Base-by-base conservation (phyloP, 2,329 filamentous ascomycete genomes). In the Pyrenophora graminea region DNA sequence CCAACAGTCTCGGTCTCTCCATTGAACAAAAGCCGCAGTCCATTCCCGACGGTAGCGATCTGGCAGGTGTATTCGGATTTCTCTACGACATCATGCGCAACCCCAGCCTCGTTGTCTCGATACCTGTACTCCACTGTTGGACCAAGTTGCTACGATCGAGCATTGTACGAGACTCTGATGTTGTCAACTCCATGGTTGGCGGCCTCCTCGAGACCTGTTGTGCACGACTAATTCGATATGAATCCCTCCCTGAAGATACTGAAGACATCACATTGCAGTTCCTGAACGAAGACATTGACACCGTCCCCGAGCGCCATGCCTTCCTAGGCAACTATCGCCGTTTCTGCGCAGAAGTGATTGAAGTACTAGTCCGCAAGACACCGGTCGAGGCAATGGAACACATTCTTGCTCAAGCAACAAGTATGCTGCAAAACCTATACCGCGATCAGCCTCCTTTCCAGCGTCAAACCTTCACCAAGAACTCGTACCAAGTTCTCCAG, bases 251-350 rank as follows among this genome's bases (percentile, higher is more conserved):
- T 0, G 86, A 93, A 57, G 89, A 96, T 56, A 88, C 87, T 0
- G 84, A 90, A 39, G 87, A 97, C 62, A 82, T 89, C 2, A 92
- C 89, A 0, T 83, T 91, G 51, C 78, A 90, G 9, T 94, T 96
- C 60, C 80, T 99, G 1, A 81, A 91, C 64, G 92, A 97, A 67
- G 94, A 99, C 68, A 95, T 96, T 48, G 94, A 99, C 67, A 97
- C 93, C 0, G 80, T 93, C 17, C 94, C 94, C 0, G 94, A 99
- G 70, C 84, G 91, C 19, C 94, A 99, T 74, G 91, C 91, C 1
- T 99, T 99, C 70, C 81, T 97, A 9, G 91, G 93, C 3, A 97
- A 99, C 68, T 99, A 99, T 72, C 83, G 94, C 33, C 84, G 94
- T 52, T 97, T 96, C 67, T 94, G 91, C 70, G 86, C 87, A 3